A percentile compares a stretch with the other conserved stretches of the same genome.
phyloP scores from a whole-genome alignment of 352 stramenopile genomes.

The Phytopythium oedochilum region DNA sequence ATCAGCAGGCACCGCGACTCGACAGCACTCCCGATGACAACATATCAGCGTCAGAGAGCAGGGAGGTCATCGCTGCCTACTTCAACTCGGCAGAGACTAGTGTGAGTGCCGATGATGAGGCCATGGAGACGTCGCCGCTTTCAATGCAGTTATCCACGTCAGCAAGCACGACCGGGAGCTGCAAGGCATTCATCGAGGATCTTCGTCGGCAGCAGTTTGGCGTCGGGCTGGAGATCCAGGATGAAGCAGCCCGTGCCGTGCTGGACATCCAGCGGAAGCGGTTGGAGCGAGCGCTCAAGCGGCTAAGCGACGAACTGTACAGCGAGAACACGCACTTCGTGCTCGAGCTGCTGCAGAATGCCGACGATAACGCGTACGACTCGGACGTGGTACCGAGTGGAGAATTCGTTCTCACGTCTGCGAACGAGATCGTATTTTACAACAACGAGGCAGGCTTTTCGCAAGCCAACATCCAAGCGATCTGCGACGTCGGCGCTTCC shows the following conservation, averaged over 20 bases:
- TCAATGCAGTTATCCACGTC: neutral
- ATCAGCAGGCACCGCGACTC: too few species aligned
- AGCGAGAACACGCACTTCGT: constrained; percentile 87
- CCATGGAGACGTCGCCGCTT: neutral
- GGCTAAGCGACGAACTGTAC: constrained; percentile 83
- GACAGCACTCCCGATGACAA: neutral
- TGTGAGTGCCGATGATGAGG: neutral
- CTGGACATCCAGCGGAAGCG: constrained; percentile 72
- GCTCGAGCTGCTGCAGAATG: constrained; percentile 86
- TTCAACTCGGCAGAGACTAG: neutral
- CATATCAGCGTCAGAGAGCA: neutral
- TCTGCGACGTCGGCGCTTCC: constrained; percentile 85
- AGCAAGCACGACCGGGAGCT: constrained; percentile 4
- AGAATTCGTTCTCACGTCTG: constrained; percentile 50
- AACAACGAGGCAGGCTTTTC: constrained; percentile 86
- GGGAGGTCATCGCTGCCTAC: neutral
- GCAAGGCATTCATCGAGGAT: constrained; percentile 48
- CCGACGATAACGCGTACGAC: constrained; percentile 79
- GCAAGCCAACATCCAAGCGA: constrained; percentile 68
- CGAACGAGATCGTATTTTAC: constrained; percentile 62
- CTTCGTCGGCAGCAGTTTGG: constrained; percentile 76
- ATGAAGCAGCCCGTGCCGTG: constrained; percentile 49
- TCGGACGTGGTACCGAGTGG: constrained; percentile 32
- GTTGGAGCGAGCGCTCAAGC: constrained; percentile 79
- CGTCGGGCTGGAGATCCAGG: constrained; percentile 59